Evolutionary conservation across 768 basidiomycete species (phyloP).

Genomic region (Leccinum subgranulosum): DNA sequence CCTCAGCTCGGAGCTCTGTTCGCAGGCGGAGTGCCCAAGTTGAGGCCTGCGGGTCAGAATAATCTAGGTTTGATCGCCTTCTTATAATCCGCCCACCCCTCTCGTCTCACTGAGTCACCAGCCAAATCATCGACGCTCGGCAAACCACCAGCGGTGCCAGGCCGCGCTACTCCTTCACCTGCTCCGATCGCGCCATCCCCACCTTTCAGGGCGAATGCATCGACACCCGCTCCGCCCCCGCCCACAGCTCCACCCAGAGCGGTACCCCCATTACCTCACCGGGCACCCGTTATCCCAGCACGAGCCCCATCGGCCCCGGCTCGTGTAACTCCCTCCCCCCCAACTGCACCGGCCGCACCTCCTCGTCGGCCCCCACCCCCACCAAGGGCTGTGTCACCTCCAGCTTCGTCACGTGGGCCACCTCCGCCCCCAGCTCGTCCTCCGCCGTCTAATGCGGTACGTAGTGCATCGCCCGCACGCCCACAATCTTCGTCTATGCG

Average conservation of each 20-base stretch:
- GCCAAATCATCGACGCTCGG: slow-evolving; percentile 62
- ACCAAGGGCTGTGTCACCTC: slow-evolving; percentile 28
- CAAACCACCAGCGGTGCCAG: slow-evolving; percentile 65
- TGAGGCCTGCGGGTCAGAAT: slow-evolving; percentile 74
- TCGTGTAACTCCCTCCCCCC: slow-evolving; percentile 31
- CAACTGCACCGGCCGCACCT: slow-evolving; percentile 16
- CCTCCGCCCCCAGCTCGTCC: slow-evolving; percentile 26
- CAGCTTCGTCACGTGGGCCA: slow-evolving; percentile 22
- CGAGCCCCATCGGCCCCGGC: slow-evolving; percentile 43
- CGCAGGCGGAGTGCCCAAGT: slow-evolving; percentile 87
- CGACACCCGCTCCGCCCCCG: slow-evolving; percentile 34
- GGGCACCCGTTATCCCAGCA: slow-evolving; percentile 41
- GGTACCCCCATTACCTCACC: slow-evolving; percentile 36
- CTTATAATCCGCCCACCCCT: slow-evolving; percentile 3
- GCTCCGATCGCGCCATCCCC: slow-evolving; percentile 26
- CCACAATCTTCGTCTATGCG: slow-evolving; percentile 15
- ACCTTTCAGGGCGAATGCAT: slow-evolving; percentile 30
- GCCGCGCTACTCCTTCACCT: slow-evolving; percentile 36
- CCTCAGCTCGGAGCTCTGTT: slow-evolving; percentile 85
- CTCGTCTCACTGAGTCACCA: slow-evolving; percentile 26
- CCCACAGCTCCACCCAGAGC: slow-evolving; percentile 34
- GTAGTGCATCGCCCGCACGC: slow-evolving; percentile 19
- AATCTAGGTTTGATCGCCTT: slow-evolving; percentile 45
- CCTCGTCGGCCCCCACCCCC: slow-evolving; percentile 34
- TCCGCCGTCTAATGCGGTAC: slow-evolving; percentile 28